Evolutionary conservation across 495 filamentous ascomycete species (phyloP), one percentile per base, ranked within the genome.

Genomic region (Annulohypoxylon bovei): DNA sequence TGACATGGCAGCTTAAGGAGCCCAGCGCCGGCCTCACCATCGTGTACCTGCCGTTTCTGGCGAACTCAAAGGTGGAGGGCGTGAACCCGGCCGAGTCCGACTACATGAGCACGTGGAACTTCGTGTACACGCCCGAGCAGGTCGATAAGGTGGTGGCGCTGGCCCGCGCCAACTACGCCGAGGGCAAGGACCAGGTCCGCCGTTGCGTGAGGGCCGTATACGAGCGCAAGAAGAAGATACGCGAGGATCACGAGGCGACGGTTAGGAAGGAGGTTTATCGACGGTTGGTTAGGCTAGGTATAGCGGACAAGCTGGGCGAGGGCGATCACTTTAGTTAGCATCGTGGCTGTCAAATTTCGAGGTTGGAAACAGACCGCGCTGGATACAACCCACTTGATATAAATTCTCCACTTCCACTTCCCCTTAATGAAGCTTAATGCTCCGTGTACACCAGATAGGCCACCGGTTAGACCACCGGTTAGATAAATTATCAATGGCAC

Each of bases 31-130:
- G 95, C 49, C 91, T 98, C 54, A 86, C 94, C 0, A 89, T 99
- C 6, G 83, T 97, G 28, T 99, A 99, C 80, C 92, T 98, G 75
- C 95, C 95, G 2, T 88, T 97, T 66, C 81, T 98, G 8, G 88
- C 90, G 16, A 98, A 99, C 76, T 85, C 89, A 0, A 88, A 89
- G 18, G 91, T 95, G 0, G 84, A 85, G 5, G 91, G 88, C 54
- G 90, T 98, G 25, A 89, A 97, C 75, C 95, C 95, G 0, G 87
- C 90, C 33, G 87, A 83, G 11, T 88, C 87, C 62, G 92, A 94
- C 53, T 99, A 94, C 82, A 86, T 98, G 79, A 92, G 88, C 70
- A 99, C 95, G 1, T 98, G 95, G 95, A 99, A 98, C 77, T 98
- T 98, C 76, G 88, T 97, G 44, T 98, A 97, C 79, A 93, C 91